Percentiles rank a stretch among this genome's conserved stretches.
phyloP scores from a whole-genome alignment of 331 rosid species.

The Prunus yedoensis region DNA sequence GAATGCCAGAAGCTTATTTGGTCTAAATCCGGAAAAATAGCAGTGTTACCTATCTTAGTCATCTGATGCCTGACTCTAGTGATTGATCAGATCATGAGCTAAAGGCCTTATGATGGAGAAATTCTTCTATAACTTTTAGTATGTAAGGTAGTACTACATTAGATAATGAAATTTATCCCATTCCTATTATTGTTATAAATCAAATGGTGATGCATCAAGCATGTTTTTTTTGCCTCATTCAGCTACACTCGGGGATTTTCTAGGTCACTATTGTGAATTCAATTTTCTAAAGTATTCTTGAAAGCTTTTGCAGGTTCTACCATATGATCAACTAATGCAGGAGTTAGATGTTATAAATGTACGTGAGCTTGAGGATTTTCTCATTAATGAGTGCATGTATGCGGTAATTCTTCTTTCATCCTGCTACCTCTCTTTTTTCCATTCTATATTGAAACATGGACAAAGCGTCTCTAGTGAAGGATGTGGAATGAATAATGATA shows the following conservation, averaged over 20 bases:
- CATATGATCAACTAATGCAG: conserved; percentile 86
- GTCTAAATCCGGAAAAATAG: not conserved
- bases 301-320: conserved; percentile 57
- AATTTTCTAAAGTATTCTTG: conserved; percentile 11
- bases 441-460: not conserved
- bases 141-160: not conserved
- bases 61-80: not conserved
- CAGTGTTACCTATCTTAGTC: not conserved
- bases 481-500: not conserved
- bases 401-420: conserved; percentile 58
- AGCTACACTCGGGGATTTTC: not conserved
- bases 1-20: not conserved
- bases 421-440: conserved; percentile 1
- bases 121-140: not conserved
- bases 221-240: not conserved
- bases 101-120: not conserved
- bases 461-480: not conserved
- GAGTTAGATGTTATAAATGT: conserved; percentile 85
- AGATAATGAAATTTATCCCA: not conserved
- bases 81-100: not conserved
- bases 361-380: conserved; percentile 94
- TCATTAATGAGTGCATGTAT: conserved; percentile 92
- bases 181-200: not conserved
- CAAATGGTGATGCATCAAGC: not conserved
- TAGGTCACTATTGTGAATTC: not conserved